Percentiles rank a stretch among this genome's conserved stretches.
These are phyloP conservation scores for Neurospora terricola DNA, from an alignment of 495 filamentous ascomycete genomes.

Conservation along the genomic window DNA sequence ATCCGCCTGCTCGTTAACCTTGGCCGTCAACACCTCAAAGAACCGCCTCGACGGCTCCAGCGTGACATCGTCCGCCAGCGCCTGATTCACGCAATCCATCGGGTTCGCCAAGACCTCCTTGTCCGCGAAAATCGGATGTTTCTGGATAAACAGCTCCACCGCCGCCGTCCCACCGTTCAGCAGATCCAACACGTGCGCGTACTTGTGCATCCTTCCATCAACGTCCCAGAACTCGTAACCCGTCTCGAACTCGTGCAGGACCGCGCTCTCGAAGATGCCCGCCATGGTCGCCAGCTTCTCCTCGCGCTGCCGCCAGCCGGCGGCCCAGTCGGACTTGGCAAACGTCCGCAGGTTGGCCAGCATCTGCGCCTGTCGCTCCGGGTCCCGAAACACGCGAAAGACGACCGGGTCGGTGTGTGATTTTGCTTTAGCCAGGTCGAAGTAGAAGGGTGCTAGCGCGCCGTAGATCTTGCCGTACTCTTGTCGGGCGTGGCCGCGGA, in stretches of 20 bases:
- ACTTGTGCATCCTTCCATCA: conserved; percentile 77
- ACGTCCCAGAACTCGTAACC: conserved; percentile 86
- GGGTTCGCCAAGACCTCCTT: conserved; percentile 64
- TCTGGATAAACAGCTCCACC: conserved; percentile 77
- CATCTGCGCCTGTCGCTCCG: conserved; percentile 81
- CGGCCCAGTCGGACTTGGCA: conserved; percentile 64
- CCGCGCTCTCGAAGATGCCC: conserved; percentile 81
- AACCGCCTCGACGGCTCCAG: conserved; percentile 72
- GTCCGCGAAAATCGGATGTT: conserved; percentile 70
- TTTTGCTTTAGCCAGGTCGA: conserved; percentile 61
- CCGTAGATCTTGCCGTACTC: conserved; percentile 89
- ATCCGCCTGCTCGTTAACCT: conserved; percentile 74
- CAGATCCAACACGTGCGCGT: conserved; percentile 71
- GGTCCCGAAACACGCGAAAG: conserved; percentile 78
- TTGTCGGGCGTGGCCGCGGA: conserved; percentile 74
- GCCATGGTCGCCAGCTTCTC: conserved; percentile 64
- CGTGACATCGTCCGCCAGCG: conserved; percentile 49
- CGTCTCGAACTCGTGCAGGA: conserved; percentile 81
- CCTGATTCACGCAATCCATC: conserved; percentile 70
- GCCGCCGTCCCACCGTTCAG: conserved; percentile 75
- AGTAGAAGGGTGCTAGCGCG: conserved; percentile 78
- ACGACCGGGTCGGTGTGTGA: conserved; percentile 73
- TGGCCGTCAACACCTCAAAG: conserved; percentile 59
- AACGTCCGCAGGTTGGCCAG: conserved; percentile 70
- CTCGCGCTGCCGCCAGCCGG: conserved; percentile 61